Conservation (phyloP, 2,329 filamentous ascomycete species). For the Pseudogymnoascus sp. region DNA sequence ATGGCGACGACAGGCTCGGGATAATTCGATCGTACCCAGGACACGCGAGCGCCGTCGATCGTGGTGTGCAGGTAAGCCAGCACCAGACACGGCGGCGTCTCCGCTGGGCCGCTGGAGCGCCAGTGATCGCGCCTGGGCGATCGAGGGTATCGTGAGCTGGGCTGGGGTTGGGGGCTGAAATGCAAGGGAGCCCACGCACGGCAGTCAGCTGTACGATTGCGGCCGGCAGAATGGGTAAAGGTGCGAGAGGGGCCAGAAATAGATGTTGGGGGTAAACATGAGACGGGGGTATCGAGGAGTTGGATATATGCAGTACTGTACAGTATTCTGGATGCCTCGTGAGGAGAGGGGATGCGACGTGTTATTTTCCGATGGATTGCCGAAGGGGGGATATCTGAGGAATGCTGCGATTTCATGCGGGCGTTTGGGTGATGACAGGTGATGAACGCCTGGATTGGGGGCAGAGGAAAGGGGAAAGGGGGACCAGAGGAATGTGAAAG, state of each 20-base stretch:
- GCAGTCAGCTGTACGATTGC: slow-evolving; percentile 3
- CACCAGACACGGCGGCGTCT: neutral
- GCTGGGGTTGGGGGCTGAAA: neutral
- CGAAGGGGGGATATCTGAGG: neutral
- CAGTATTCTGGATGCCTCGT: neutral
- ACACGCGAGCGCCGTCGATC: neutral
- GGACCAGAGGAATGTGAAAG: neutral
- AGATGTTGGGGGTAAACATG: neutral
- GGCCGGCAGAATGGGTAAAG: neutral
- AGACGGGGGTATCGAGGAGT: neutral
- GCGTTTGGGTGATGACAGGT: neutral
- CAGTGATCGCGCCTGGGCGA: neutral
- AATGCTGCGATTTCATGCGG: neutral
- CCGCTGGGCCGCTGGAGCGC: neutral
- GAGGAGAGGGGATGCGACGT: neutral
- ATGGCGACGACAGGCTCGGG: neutral
- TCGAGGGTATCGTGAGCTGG: neutral
- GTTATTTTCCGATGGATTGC: neutral
- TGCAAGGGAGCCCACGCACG: slow-evolving; percentile 1
- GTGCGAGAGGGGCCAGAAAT: neutral
- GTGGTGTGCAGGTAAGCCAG: neutral
- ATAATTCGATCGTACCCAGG: neutral
- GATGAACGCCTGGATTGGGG: neutral
- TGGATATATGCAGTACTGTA: neutral
- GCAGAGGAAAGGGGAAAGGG: neutral